phyloP scores from a whole-genome alignment of 208 protist species.

The Naegleria lovaniensis region DNA sequence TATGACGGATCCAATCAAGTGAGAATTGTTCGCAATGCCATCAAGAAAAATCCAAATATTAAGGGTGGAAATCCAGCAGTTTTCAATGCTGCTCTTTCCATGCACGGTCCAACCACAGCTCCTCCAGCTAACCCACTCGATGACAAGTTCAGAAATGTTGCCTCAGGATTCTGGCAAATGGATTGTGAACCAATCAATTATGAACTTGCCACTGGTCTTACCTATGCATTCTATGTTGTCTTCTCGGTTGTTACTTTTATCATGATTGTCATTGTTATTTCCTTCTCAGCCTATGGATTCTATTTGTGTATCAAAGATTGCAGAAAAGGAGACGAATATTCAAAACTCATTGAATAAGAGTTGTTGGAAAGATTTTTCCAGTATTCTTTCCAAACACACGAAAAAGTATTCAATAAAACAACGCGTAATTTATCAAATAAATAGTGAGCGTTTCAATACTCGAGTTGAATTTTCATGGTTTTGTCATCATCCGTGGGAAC shows the following conservation, averaged over 20 bases:
- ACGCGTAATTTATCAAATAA: no score
- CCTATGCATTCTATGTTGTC: background rate
- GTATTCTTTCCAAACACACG: no score
- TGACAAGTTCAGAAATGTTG: background rate
- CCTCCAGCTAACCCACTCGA: background rate
- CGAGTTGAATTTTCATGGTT: no score
- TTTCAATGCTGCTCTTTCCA: background rate
- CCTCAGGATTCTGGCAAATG: background rate
- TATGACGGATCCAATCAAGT: background rate
- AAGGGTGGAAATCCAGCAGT: background rate
- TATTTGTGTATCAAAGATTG: slow-evolving; percentile 5
- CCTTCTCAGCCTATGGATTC: background rate
- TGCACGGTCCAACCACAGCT: background rate
- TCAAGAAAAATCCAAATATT: background rate
- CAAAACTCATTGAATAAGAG: background rate
- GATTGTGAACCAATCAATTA: background rate
- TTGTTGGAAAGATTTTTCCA: background rate
- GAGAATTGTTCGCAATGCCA: background rate
- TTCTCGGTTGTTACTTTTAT: background rate
- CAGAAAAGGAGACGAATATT: background rate
- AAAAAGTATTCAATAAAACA: background rate
- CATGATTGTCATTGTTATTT: background rate
- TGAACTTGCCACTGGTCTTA: background rate
- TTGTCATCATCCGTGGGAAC: no score
- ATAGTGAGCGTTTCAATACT: no score